These are phyloP conservation scores for Candida sphagnicola DNA, from an alignment of 805 yeast genomes.

Conservation along the genomic window DNA sequence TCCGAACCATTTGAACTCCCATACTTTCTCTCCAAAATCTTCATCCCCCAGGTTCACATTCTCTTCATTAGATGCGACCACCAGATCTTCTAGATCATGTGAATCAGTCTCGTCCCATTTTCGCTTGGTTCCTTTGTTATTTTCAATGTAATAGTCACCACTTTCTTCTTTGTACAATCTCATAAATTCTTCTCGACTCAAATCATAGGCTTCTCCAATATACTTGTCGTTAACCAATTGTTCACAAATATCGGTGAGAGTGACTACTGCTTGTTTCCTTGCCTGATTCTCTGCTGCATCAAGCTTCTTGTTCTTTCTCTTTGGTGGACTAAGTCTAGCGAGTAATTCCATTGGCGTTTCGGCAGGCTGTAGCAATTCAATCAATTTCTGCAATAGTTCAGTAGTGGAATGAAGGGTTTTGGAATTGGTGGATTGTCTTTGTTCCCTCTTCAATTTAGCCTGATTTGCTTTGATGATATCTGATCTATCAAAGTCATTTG, in stretches of 20 bases:
- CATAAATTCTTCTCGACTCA: constrained; percentile 53
- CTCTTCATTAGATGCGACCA: too few species aligned
- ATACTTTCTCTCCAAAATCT: constrained; percentile 29
- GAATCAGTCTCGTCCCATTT: constrained; percentile 12
- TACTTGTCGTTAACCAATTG: constrained; percentile 39
- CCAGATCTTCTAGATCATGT: constrained; percentile 13
- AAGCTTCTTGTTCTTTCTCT: constrained; percentile 14
- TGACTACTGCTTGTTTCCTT: constrained; percentile 19
- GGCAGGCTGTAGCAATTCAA: constrained; percentile 48
- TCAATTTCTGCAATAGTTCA: constrained; percentile 23
- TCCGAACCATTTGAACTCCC: constrained; percentile 39
- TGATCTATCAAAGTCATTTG: constrained; percentile 9
- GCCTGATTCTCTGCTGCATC: constrained; percentile 14
- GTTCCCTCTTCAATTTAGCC: constrained; percentile 40
- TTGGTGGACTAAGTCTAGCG: constrained; percentile 30
- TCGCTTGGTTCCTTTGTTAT: constrained; percentile 16
- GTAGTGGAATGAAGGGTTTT: constrained; percentile 7
- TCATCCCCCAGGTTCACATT: too few species aligned
- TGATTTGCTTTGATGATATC: constrained; percentile 36
- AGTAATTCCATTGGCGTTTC: constrained; percentile 60
- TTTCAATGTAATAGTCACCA: constrained; percentile 18
- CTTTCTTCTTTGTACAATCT: constrained; percentile 21
- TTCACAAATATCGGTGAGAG: constrained; percentile 49
- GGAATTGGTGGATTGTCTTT: constrained; percentile 11
- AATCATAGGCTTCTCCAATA: constrained; percentile 44